Base-by-base conservation (phyloP, 2,329 filamentous ascomycete genomes). In the Aspergillus sp. region DNA sequence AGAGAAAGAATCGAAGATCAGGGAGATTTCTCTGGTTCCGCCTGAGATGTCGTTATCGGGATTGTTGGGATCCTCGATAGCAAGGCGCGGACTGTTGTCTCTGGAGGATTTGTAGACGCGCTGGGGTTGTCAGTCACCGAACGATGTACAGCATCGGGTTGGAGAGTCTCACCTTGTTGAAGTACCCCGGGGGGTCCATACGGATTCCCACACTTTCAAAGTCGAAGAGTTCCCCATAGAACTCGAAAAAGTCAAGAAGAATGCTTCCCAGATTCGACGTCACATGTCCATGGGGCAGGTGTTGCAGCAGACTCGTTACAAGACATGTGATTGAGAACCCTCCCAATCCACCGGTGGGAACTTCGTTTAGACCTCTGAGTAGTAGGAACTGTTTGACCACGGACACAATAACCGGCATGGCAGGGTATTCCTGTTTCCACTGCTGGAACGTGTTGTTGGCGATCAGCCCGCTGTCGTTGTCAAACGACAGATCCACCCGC, bases 291-390 rank as follows among this genome's bases (percentile, higher is more conserved):
- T 86, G 81, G 9, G 90, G 89, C 77, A 91, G 83, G 58, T 89
- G 79, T 67, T 96, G 89, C 44, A 97, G 75, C 71, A 96, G 85
- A 76, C 89, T 94, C 53, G 94, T 89, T 5, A 96, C 89, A 56
- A 99, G 79, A 75, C 94, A 99, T 51, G 93, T 96, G 58, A 95
- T 88, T 1, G 91, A 90, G 67, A 96, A 97, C 2, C 94, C 94
- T 49, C 94, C 94, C 48, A 99, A 84, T 2, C 94, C 94, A 51
- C 94, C 94, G 55, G 85, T 89, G 38, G 89, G 88, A 3, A 95
- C 92, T 70, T 99, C 94, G 61, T 96, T 96, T 48, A 96, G 78
- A 1, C 87, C 89, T 55, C 91, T 85, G 84, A 99, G 95, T 35
- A 88, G 79, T 22, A 99, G 77, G 54, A 95, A 92, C 60, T 99